Conservation (phyloP, 768 basidiomycete genomes). For the Hygrophorus russula region DNA sequence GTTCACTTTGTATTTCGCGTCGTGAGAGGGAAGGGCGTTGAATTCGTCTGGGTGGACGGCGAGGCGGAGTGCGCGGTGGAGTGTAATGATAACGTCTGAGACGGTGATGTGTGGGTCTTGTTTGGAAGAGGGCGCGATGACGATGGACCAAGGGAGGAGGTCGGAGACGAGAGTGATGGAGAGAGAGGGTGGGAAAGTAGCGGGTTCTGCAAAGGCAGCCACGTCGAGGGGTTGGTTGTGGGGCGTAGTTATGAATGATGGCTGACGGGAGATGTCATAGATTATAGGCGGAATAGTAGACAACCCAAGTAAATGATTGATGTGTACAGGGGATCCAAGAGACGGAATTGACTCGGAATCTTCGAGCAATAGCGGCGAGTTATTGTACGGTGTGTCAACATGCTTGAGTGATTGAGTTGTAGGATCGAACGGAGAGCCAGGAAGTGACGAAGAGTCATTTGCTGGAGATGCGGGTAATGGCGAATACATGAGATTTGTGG, state of each 20-base stretch:
- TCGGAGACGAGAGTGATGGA: constrained; percentile 13
- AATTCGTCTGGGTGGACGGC: constrained; percentile 25
- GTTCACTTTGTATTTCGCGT: constrained; percentile 16
- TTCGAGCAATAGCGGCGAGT: constrained; percentile 13
- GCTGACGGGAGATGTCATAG: constrained; percentile 27
- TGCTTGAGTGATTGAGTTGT: constrained; percentile 24
- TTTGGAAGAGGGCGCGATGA: constrained; percentile 12
- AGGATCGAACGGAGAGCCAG: constrained; percentile 21
- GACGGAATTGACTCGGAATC: background rate
- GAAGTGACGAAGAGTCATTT: constrained; percentile 22
- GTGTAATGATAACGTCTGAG: constrained; percentile 30
- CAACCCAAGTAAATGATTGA: constrained; percentile 32
- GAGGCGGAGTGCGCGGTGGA: constrained; percentile 27
- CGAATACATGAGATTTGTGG: constrained; percentile 22
- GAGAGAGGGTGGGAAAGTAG: constrained; percentile 12
- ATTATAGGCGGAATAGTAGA: constrained; percentile 22
- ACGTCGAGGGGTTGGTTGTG: constrained; percentile 7
- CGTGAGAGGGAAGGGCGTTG: constrained; percentile 14
- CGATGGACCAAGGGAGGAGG: constrained; percentile 12
- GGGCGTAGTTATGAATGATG: constrained; percentile 16
- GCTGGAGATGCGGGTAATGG: constrained; percentile 19
- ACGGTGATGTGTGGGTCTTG: constrained; percentile 14
- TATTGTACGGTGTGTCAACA: constrained; percentile 21
- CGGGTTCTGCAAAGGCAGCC: constrained; percentile 13
- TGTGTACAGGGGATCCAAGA: constrained; percentile 16